Base-by-base conservation (phyloP, 2,329 filamentous ascomycete genomes). In the Calonectria naviculata region DNA sequence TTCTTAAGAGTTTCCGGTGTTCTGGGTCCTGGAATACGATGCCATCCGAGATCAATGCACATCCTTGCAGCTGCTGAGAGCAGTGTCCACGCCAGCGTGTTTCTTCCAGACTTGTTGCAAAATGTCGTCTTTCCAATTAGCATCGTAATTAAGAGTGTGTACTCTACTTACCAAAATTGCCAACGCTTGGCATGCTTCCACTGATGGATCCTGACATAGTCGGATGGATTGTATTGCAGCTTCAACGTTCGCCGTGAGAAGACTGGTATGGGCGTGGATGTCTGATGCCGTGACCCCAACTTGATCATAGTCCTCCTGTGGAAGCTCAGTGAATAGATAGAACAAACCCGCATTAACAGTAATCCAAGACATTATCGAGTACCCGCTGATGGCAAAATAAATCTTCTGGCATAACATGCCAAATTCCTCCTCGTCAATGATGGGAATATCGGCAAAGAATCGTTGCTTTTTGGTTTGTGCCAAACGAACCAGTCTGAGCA, bases 341-440 rank as follows among this genome's bases (percentile, higher is more conserved):
- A 21, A 64, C 7, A 64, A 17, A 1, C 61, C 44, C 3, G 61
- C 36, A 8, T 64, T 64, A 10, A 64, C 61, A 49, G 41, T 64
- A 17, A 46, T 64, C 61, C 61, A 64, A 1, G 61, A 36, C 28
- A 36, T 24, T 3, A 64, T 64, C 4, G 42, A 47, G 29, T 64
- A 64, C 6, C 21, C 41, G 15, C 29, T 47, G n/a, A 64, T 64
- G 4, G 42, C 61, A 38, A 64, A 64, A n/a, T 47, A 64, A 12
- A 64, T 31, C 1, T 64, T 38, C n/a, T 46, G 61, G 17, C 61
- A 64, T 26, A 64, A 5, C n/a, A 49, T n/a, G 19, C n/a, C 46
- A 38, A 64, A 49, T 10, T 64, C 41, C 31, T 64, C 29, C n/a
- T 64, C 61, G 10, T 49, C 61, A 52, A 64, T 49, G 36, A 64